These are phyloP conservation scores for Tricholoma terreum DNA, from an alignment of 768 basidiomycete species.

Conservation along the genomic window DNA sequence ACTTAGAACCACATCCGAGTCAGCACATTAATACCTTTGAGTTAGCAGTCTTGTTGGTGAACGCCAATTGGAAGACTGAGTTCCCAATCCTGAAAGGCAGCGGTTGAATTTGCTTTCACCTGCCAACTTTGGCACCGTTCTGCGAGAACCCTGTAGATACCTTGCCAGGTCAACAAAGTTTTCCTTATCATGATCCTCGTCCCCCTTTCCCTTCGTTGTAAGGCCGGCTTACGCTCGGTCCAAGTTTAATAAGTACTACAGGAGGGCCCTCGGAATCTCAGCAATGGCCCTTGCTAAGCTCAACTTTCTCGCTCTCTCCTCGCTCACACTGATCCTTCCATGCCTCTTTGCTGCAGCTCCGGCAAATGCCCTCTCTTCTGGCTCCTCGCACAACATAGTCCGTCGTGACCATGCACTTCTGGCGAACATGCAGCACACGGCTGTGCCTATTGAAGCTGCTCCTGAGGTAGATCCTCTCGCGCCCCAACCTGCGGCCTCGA, in stretches of 20 bases:
- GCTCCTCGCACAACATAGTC: conserved; percentile 33
- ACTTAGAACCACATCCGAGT: too few relatives aligned
- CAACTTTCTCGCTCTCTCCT: conserved; percentile 55
- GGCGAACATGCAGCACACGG: conserved; percentile 49
- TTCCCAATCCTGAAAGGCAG: too few relatives aligned
- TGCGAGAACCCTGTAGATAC: too few relatives aligned
- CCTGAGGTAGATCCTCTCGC: conserved; percentile 12
- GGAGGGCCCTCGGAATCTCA: conserved; percentile 2
- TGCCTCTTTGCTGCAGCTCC: conserved; percentile 44
- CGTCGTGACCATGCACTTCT: conserved; percentile 47
- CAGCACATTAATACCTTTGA: too few relatives aligned
- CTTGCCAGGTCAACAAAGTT: too few relatives aligned
- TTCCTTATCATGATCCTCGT: conserved; percentile 6
- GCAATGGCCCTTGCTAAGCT: conserved; percentile 51
- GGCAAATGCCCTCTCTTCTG: conserved; percentile 52
- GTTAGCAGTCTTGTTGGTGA: too few relatives aligned
- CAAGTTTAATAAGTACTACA: background rate
- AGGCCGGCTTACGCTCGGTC: conserved; percentile 24
- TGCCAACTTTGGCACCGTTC: too few relatives aligned
- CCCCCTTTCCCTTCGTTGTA: conserved; percentile 14
- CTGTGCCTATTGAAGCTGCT: conserved; percentile 7
- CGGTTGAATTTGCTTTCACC: too few relatives aligned
- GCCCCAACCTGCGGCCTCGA: conserved; percentile 14
- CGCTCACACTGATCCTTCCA: conserved; percentile 51
- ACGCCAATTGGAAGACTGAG: too few relatives aligned